These are phyloP conservation scores for Prototheca stagnorum DNA, from an alignment of 163 green algal species.

Conservation along the genomic window DNA sequence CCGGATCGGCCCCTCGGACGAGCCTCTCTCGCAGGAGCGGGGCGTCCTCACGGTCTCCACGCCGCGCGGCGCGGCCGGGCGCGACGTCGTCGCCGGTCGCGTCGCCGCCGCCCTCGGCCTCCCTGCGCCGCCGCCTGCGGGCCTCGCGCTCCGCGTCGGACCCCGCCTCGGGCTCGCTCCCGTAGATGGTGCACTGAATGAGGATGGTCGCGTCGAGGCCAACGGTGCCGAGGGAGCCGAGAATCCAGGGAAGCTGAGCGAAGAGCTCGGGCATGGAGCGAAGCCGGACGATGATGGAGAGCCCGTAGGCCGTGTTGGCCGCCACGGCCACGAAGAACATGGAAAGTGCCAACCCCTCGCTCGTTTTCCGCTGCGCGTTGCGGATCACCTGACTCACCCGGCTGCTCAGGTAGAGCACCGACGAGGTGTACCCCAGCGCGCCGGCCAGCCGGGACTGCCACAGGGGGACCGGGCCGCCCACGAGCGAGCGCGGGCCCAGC, in stretches of 20 bases:
- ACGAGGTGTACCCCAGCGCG: slow-evolving; percentile 52
- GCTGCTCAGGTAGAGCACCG: slow-evolving; percentile 62
- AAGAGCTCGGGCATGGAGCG: slow-evolving; percentile 26
- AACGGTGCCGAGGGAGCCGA: slow-evolving; percentile 72
- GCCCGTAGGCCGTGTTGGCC: slow-evolving; percentile 69
- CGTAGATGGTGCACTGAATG: slow-evolving; percentile 26
- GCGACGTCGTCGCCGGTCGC: too few species aligned
- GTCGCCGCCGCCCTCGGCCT: too few species aligned
- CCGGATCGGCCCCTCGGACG: background rate
- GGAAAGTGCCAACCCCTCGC: slow-evolving; percentile 56
- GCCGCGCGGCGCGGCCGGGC: too few species aligned
- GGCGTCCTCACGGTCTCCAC: too few species aligned
- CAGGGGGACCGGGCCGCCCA: background rate
- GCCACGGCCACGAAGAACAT: slow-evolving; percentile 75
- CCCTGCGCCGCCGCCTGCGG: background rate
- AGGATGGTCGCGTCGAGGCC: slow-evolving; percentile 65
- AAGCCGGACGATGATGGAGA: slow-evolving; percentile 57
- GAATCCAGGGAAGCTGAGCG: slow-evolving; percentile 67
- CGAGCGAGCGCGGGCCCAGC: background rate
- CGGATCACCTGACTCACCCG: slow-evolving; percentile 69
- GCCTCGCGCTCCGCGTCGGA: too few species aligned
- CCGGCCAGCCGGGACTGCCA: slow-evolving; percentile 14
- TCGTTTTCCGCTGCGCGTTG: slow-evolving; percentile 46
- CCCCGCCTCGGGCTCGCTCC: background rate
- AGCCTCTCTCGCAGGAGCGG: background rate